A percentile compares a stretch with the other conserved stretches of the same genome.
Conservation (phyloP, 2,329 filamentous ascomycete species). For the Leptodontidium sp. region DNA sequence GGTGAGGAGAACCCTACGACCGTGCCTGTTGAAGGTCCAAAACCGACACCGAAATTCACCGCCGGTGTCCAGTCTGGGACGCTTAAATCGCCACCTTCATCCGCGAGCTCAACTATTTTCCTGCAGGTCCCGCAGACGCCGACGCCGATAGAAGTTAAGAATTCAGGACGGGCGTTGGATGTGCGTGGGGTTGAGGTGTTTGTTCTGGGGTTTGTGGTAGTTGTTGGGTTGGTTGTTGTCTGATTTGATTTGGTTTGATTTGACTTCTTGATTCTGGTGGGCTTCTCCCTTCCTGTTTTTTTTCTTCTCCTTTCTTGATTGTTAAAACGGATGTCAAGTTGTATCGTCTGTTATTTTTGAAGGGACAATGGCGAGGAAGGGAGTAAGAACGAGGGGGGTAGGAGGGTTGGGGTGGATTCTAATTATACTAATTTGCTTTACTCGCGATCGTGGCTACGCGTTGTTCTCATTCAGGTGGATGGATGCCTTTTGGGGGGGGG, state of each 20-base stretch:
- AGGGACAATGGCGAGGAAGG: too few species aligned
- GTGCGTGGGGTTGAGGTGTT: background rate
- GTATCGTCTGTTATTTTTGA: too few species aligned
- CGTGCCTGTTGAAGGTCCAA: background rate
- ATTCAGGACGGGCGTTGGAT: background rate
- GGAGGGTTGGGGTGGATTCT: background rate
- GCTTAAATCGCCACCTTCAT: background rate
- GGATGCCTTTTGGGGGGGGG: too few species aligned
- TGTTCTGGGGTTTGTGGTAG: background rate
- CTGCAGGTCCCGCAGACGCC: background rate
- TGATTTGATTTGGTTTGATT: background rate
- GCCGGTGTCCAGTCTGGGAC: background rate
- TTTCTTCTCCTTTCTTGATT: background rate
- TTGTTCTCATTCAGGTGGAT: too few species aligned
- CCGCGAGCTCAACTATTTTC: background rate
- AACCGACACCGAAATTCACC: background rate
- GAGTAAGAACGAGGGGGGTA: background rate
- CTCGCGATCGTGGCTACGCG: too few species aligned
- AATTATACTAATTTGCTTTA: too few species aligned
- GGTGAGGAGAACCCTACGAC: background rate
- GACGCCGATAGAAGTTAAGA: background rate
- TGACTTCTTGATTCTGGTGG: background rate
- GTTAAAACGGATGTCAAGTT: too few species aligned
- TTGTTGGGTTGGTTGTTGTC: conserved; percentile 1
- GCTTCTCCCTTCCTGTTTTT: too few species aligned